Evolutionary conservation across 1,284 basidiomycete species (phyloP).

Genomic region (Vanrija sp.): DNA sequence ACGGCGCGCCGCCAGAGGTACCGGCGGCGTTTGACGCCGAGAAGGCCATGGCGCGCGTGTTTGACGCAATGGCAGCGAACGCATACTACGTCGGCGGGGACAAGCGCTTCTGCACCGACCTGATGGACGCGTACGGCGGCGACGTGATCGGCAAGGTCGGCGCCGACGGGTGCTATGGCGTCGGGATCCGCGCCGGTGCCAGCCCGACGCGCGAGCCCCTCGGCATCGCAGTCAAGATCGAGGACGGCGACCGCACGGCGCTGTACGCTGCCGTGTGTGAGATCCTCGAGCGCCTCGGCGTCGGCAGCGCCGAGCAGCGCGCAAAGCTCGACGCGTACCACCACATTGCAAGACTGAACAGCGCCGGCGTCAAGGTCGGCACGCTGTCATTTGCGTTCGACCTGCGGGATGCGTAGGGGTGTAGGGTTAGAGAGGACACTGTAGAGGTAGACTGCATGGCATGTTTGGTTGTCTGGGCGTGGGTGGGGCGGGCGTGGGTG

Average conservation of each 20-base stretch:
- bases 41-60: not conserved
- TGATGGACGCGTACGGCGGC: not conserved
- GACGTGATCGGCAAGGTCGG: constrained; percentile 1
- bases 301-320: not conserved
- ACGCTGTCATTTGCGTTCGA: not conserved
- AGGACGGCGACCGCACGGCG: constrained; percentile 2
- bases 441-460: too few species aligned
- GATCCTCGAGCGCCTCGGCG: constrained; percentile 2
- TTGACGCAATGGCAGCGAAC: not conserved
- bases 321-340: not conserved
- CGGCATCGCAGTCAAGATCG: constrained; percentile 6
- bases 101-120: constrained; percentile 1
- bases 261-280: not conserved
- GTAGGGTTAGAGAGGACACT: too few species aligned
- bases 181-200: not conserved
- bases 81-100: not conserved
- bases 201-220: not conserved
- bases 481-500: too few species aligned
- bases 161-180: constrained; percentile 3
- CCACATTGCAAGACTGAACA: not conserved
- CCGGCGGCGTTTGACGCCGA: not conserved
- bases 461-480: too few species aligned
- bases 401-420: not conserved
- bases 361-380: not conserved
- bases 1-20: not conserved